phyloP scores from a whole-genome alignment of 768 basidiomycete species.

The Leccinum broughii region DNA sequence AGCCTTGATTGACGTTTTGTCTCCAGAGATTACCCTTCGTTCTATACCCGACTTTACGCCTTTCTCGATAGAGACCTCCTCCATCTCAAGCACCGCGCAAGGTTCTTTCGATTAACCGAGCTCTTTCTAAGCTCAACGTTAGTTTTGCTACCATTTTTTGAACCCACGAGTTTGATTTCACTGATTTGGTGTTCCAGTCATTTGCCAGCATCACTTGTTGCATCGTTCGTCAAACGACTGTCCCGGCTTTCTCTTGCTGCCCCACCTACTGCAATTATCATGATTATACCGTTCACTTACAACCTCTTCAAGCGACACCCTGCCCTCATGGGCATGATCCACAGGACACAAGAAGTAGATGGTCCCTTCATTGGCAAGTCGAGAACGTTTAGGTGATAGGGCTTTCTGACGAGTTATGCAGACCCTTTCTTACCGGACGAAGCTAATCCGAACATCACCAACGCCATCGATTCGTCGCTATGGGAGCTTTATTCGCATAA shows the following conservation, averaged over 20 bases:
- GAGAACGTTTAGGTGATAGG: background rate
- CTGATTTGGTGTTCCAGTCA: slow-evolving; percentile 52
- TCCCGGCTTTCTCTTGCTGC: slow-evolving; percentile 81
- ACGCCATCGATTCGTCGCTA: slow-evolving; percentile 82
- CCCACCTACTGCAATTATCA: slow-evolving; percentile 87
- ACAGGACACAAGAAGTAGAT: slow-evolving; percentile 50
- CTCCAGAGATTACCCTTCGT: slow-evolving; percentile 88
- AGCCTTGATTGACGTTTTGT: slow-evolving; percentile 3
- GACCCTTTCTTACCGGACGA: slow-evolving; percentile 75
- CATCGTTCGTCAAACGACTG: slow-evolving; percentile 92
- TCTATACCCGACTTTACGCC: slow-evolving; percentile 89
- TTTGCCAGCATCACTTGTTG: slow-evolving; percentile 86
- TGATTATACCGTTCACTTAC: slow-evolving; percentile 91
- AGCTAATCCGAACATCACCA: slow-evolving; percentile 70
- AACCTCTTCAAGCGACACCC: slow-evolving; percentile 93
- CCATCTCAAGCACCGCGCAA: slow-evolving; percentile 88
- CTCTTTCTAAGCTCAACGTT: slow-evolving; percentile 91
- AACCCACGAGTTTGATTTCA: background rate
- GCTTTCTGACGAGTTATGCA: slow-evolving; percentile 20
- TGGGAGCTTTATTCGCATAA: slow-evolving; percentile 89
- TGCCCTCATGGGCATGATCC: slow-evolving; percentile 90
- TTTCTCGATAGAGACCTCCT: slow-evolving; percentile 87
- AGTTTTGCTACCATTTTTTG: slow-evolving; percentile 31
- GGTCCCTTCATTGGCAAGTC: slow-evolving; percentile 37
- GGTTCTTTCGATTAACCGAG: slow-evolving; percentile 93